Base-by-base conservation (phyloP, 805 yeast species). In the Starmerella stellata region DNA sequence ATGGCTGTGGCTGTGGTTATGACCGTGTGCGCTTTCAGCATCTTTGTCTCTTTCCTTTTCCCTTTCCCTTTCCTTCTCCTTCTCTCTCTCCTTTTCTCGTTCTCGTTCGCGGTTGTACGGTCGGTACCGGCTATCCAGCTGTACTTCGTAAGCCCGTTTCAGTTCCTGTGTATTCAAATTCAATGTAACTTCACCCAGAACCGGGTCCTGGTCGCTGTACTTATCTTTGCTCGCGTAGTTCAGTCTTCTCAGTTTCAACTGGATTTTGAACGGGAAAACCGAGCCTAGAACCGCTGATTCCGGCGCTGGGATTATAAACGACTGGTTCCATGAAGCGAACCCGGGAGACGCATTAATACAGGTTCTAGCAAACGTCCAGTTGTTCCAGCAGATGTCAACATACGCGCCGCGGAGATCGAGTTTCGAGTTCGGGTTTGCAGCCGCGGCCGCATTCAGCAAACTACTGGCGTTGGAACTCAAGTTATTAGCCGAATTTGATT, bases 291-390 rank as follows among this genome's bases (percentile, higher is more conserved):
- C 35, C 62, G 56, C 14, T 71, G 64, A 45, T 62, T 70, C 46
- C 72, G 62, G 52, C 62, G 64, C 50, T 65, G 70, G 2, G 74
- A 71, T 59, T 2, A 66, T 59, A 51, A 79, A 78, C 34, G 65
- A 70, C 51, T 85, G 94, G 52, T 83, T 72, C 90, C 94, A 85
- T 52, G 80, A 80, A 1, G 93, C 85, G 39, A 66, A 65, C 0
- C 55, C 46, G 34, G 67, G 60, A 28, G 63, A 59, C 0, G 75
- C 75, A 21, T 43, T 41, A 5, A 70, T 62, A 2, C 83, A 75
- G 0, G 95, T 80, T 46, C 82, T 63, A 29, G 78, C 80, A 81
- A 87, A 78, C 1, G 77, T 72, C 35, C 70, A 64, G 16, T 70
- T 74, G 77, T 90, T 78, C 54, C 80, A 64, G 15, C 67, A 60